Percentiles rank a stretch among this genome's conserved stretches.
Conservation (phyloP, 1,284 basidiomycete genomes). For the Paramarasmius palmivorus region DNA sequence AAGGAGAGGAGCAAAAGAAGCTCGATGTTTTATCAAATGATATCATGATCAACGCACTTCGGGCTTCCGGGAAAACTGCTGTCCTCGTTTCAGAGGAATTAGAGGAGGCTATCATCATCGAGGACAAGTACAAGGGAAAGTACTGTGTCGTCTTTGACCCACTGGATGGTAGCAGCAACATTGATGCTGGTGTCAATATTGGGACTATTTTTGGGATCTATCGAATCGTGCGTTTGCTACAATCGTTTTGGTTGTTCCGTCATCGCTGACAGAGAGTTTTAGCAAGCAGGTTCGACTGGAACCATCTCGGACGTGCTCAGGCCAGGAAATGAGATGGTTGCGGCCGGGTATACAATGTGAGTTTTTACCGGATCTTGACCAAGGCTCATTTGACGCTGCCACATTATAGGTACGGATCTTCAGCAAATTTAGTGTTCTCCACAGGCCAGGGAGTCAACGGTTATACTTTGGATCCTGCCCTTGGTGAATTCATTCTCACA, state of each 20-base stretch:
- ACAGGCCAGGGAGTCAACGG: conserved; percentile 98
- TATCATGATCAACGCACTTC: conserved; percentile 97
- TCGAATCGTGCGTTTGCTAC: conserved; percentile 63
- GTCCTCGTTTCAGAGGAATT: conserved; percentile 97
- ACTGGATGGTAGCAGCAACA: conserved; percentile 97
- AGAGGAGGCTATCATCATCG: conserved; percentile 91
- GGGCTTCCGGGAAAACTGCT: conserved; percentile 92
- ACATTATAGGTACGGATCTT: conserved; percentile 88
- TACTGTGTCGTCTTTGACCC: conserved; percentile 99
- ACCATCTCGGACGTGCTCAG: conserved; percentile 86
- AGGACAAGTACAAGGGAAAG: conserved; percentile 74
- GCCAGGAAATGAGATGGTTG: conserved; percentile 97
- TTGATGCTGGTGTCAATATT: conserved; percentile 99
- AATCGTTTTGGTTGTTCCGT: conserved; percentile 2
- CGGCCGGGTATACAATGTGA: conserved; percentile 94
- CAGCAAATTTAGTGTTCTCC: conserved; percentile 94
- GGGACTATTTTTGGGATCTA: conserved; percentile 99
- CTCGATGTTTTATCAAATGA: conserved; percentile 97
- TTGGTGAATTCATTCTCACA: conserved; percentile 99
- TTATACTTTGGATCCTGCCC: conserved; percentile 93
- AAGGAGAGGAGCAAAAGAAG: conserved; percentile 99
- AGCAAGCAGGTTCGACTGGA: conserved; percentile 79
- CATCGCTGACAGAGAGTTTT: conserved; percentile 9
- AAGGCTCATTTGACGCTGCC: conserved; percentile 5
- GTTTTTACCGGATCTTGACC: conserved; percentile 24